Evolutionary conservation across 176 grass and related monocot species (phyloP).

Genomic region (Musa troglodytarum): DNA sequence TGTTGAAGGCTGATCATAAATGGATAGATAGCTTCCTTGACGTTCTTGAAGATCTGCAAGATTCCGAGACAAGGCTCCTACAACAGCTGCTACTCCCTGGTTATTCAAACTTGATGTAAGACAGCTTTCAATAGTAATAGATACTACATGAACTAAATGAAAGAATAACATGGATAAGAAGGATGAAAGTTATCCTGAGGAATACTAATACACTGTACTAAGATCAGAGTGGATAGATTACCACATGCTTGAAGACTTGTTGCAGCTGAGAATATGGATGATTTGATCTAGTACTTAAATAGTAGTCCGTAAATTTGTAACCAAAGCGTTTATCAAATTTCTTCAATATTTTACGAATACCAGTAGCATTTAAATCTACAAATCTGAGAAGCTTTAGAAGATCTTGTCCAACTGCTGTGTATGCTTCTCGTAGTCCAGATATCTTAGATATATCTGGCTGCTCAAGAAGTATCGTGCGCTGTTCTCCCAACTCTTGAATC

Average conservation of each 20-base stretch:
- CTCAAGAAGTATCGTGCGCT: conserved; percentile 55
- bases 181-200: not conserved
- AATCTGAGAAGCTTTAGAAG: conserved; percentile 98
- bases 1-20: conserved; percentile 19
- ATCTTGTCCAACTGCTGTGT: conserved; percentile 72
- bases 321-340: conserved; percentile 97
- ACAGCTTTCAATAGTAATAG: not conserved
- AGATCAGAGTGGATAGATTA: conserved; percentile 24
- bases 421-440: conserved; percentile 67
- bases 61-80: conserved; percentile 21
- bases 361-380: conserved; percentile 93
- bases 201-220: not conserved
- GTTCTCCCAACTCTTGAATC: conserved; percentile 87
- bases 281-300: conserved; percentile 87
- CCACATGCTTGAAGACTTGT: conserved; percentile 99
- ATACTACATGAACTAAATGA: not conserved
- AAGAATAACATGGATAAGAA: not conserved
- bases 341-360: conserved; percentile 97
- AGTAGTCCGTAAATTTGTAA: conserved; percentile 97
- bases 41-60: conserved; percentile 14
- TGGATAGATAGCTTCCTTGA: conserved; percentile 19
- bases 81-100: conserved; percentile 17
- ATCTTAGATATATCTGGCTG: conserved; percentile 91
- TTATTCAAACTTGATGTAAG: not conserved
- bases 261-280: conserved; percentile 98